These are phyloP conservation scores for Mortierella antarctica DNA, from an alignment of 192 early-diverging fungal genomes.

Conservation along the genomic window DNA sequence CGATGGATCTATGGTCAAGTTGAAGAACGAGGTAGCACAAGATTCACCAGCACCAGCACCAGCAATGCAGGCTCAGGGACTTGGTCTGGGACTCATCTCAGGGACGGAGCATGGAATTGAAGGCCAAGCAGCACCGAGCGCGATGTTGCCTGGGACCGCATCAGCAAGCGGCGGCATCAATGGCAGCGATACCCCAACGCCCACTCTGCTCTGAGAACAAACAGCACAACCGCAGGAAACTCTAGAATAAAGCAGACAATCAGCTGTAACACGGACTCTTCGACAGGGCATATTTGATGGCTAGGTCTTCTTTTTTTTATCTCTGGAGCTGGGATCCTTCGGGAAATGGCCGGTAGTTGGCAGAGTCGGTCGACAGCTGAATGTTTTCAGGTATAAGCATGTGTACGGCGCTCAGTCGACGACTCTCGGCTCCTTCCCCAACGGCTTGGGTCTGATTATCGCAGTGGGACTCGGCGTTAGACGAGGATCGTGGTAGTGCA, in stretches of 20 bases:
- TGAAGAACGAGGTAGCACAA: slow-evolving; percentile 19
- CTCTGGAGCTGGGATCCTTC: slow-evolving; percentile 41
- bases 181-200: too few relatives aligned
- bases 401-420: not conserved
- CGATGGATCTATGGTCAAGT: slow-evolving; percentile 39
- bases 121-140: too few relatives aligned
- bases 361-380: slow-evolving; percentile 34
- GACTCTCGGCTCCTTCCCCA: not conserved
- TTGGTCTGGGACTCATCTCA: too few relatives aligned
- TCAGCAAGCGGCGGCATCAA: too few relatives aligned
- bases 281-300: not conserved
- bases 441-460: not conserved
- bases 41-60: not conserved
- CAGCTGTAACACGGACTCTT: too few relatives aligned
- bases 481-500: not conserved
- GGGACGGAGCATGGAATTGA: too few relatives aligned
- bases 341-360: slow-evolving; percentile 38
- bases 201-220: too few relatives aligned
- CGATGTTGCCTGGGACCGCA: too few relatives aligned
- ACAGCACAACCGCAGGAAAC: too few relatives aligned
- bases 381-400: slow-evolving; percentile 38
- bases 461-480: not conserved
- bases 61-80: too few relatives aligned
- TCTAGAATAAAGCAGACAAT: too few relatives aligned
- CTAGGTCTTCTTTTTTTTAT: slow-evolving; percentile 5